Evolutionary conservation across 192 early-diverging fungal species (phyloP).

Genomic region (Backusella parvicylindrica): DNA sequence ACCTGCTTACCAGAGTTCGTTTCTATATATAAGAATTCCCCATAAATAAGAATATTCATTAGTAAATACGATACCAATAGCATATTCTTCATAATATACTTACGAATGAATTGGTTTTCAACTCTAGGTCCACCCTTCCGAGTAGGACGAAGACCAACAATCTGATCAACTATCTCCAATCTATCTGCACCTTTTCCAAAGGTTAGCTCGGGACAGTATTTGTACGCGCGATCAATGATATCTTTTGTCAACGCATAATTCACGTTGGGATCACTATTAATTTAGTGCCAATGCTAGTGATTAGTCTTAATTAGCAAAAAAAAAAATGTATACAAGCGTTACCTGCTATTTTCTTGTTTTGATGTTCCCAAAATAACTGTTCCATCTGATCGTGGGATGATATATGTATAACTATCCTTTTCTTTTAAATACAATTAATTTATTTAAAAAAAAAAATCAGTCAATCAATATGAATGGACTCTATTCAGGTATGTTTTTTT

Average conservation of each 20-base stretch:
- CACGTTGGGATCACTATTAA: conserved; percentile 21
- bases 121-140: conserved; percentile 47
- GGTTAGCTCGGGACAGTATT: conserved; percentile 47
- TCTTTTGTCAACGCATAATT: conserved; percentile 27
- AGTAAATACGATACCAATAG: too few relatives aligned
- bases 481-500: background rate
- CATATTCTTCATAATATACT: background rate
- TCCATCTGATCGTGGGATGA: conserved; percentile 77
- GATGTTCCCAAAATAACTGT: conserved; percentile 77
- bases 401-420: conserved; percentile 54
- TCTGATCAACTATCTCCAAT: conserved; percentile 41
- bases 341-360: conserved; percentile 45
- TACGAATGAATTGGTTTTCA: conserved; percentile 49
- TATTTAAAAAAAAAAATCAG: background rate
- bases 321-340: conserved; percentile 13
- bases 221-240: conserved; percentile 38
- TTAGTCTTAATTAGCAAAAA: background rate
- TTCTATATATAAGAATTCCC: background rate
- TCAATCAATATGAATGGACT: background rate
- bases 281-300: background rate
- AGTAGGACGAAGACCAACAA: conserved; percentile 53
- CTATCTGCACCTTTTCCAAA: conserved; percentile 33
- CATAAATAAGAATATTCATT: too few relatives aligned
- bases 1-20: conserved; percentile 28
- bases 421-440: conserved; percentile 12